phyloP scores from a whole-genome alignment of 2,329 filamentous ascomycete species.

The Aaosphaeria arxii region DNA sequence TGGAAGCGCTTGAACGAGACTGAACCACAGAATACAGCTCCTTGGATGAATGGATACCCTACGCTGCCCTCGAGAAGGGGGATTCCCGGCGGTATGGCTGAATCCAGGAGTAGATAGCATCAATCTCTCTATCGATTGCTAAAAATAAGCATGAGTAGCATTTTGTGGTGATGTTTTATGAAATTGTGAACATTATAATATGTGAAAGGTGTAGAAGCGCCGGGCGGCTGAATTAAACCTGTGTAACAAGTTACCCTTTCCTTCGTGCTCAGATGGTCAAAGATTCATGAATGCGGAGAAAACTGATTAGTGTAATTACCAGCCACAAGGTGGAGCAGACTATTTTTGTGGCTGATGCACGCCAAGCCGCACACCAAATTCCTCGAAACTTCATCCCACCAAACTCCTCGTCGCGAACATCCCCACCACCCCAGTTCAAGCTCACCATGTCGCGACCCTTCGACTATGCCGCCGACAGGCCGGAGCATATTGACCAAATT shows the following conservation, averaged over 20 bases:
- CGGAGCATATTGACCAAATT: constrained; percentile 87
- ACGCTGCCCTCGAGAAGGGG: constrained; percentile 27
- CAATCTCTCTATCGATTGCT: too few species aligned
- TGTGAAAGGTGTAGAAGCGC: too few species aligned
- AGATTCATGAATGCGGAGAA: too few species aligned
- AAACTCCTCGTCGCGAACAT: constrained; percentile 18
- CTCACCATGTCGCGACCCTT: constrained; percentile 55
- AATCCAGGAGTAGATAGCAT: too few species aligned
- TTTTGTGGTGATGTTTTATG: too few species aligned
- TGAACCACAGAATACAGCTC: constrained; percentile 1
- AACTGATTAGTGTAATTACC: too few species aligned
- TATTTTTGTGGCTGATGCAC: background rate
- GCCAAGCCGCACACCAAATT: constrained; percentile 3
- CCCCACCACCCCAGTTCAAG: constrained; percentile 9
- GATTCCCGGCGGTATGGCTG: too few species aligned
- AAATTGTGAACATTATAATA: too few species aligned
- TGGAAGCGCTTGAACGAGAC: constrained; percentile 63
- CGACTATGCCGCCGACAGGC: constrained; percentile 89
- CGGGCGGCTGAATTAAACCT: too few species aligned
- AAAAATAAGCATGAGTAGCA: too few species aligned
- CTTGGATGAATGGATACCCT: constrained; percentile 4
- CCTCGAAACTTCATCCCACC: constrained; percentile 8
- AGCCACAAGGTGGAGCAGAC: background rate
- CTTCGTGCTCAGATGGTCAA: too few species aligned
- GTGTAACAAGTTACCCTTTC: too few species aligned